Conservation (phyloP, 2,329 filamentous ascomycete genomes). For the Ambrosiella beaveri region DNA sequence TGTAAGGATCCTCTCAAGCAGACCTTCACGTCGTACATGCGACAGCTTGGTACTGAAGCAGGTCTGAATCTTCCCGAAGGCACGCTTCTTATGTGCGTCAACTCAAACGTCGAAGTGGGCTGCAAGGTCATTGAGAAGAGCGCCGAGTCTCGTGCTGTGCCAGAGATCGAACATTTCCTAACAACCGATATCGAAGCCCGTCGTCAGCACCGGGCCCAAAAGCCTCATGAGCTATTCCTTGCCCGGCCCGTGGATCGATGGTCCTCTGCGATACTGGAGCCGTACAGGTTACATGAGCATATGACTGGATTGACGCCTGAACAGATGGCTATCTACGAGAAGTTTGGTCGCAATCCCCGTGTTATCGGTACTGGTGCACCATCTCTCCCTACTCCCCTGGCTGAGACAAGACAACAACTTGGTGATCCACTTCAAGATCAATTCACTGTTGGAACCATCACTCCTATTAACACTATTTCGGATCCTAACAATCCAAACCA, state of each 20-base stretch:
- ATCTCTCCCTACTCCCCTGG: conserved; percentile 38
- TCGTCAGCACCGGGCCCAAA: conserved; percentile 53
- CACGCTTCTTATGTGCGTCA: conserved; percentile 95
- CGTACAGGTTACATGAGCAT: conserved; percentile 66
- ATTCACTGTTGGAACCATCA: conserved; percentile 32
- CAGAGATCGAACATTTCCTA: conserved; percentile 89
- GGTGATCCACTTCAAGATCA: conserved; percentile 47
- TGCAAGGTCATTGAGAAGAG: conserved; percentile 91
- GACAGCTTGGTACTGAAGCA: conserved; percentile 48
- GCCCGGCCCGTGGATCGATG: conserved; percentile 71
- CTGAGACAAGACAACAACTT: conserved; percentile 43
- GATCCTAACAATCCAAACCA: conserved; percentile 41
- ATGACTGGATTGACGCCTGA: conserved; percentile 63
- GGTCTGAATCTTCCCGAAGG: conserved; percentile 80
- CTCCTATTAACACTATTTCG: conserved; percentile 38
- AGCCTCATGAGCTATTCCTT: conserved; percentile 71
- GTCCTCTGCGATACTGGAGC: conserved; percentile 85
- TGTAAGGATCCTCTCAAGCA: conserved; percentile 93
- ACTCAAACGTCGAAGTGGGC: conserved; percentile 86
- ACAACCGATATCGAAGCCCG: conserved; percentile 63
- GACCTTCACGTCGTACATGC: conserved; percentile 94
- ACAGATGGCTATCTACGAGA: conserved; percentile 90
- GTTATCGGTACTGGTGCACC: conserved; percentile 36
- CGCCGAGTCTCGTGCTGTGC: conserved; percentile 79
- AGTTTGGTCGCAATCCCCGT: conserved; percentile 77